Conservation (phyloP, 768 basidiomycete genomes). For the Boletus sp. region DNA sequence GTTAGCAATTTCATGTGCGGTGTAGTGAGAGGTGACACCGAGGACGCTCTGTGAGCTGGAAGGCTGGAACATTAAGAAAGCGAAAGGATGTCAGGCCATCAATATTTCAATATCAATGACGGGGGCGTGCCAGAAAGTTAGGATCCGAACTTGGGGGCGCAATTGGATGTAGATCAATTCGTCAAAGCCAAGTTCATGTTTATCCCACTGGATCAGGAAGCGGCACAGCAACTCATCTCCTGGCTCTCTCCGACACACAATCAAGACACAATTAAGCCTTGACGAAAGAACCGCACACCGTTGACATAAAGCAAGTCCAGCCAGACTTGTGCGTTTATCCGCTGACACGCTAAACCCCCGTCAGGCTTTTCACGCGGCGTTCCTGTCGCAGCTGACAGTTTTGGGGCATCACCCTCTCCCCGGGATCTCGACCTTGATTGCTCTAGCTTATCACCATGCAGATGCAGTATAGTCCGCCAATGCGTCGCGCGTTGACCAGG, state of each 20-base stretch:
- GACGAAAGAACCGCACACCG: slow-evolving; percentile 9
- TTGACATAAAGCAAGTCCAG: slow-evolving; percentile 28
- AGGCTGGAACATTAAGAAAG: slow-evolving; percentile 6
- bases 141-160: slow-evolving; percentile 10
- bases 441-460: slow-evolving; percentile 10
- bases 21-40: slow-evolving; percentile 6
- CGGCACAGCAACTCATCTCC: background rate
- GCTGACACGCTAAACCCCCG: slow-evolving; percentile 10
- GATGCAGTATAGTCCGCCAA: background rate
- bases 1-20: slow-evolving; percentile 16
- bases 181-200: background rate
- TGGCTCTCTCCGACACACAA: background rate
- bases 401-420: slow-evolving; percentile 26
- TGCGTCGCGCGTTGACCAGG: slow-evolving; percentile 15
- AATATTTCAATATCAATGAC: slow-evolving; percentile 1
- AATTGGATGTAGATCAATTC: slow-evolving; percentile 16
- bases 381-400: slow-evolving; percentile 29
- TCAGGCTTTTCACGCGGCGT: slow-evolving; percentile 15
- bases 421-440: background rate
- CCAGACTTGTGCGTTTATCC: slow-evolving; percentile 7
- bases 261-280: slow-evolving; percentile 4
- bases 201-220: slow-evolving; percentile 8
- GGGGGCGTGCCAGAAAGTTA: slow-evolving; percentile 11
- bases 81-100: slow-evolving; percentile 1
- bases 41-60: background rate